Conservation (phyloP, 495 filamentous ascomycete species). For the Daldinia decipiens region DNA sequence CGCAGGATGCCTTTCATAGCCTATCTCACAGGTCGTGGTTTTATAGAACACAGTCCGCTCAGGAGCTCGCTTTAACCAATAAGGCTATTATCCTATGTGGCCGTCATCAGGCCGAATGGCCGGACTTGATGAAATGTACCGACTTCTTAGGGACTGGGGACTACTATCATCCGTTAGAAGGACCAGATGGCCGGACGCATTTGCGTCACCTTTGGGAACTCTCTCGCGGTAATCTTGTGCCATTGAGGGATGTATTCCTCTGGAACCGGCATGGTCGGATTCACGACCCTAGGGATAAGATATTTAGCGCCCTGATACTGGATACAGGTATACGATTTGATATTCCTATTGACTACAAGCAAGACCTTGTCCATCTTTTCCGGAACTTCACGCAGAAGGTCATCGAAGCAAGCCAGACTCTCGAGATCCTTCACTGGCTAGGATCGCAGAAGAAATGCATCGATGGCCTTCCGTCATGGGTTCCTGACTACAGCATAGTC, state of each 20-base stretch:
- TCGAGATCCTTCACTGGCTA: slow-evolving; percentile 31
- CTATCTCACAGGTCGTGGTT: slow-evolving; percentile 19
- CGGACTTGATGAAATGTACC: slow-evolving; percentile 15
- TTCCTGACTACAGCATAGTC: slow-evolving; percentile 27
- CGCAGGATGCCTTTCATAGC: slow-evolving; percentile 9
- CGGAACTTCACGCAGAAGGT: slow-evolving; percentile 17
- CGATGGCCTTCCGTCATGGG: slow-evolving; percentile 28
- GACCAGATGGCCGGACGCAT: slow-evolving; percentile 20
- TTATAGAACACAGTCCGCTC: slow-evolving; percentile 12
- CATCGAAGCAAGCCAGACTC: slow-evolving; percentile 15
- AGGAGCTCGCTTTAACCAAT: slow-evolving; percentile 13
- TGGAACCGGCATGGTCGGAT: slow-evolving; percentile 24
- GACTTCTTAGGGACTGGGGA: slow-evolving; percentile 1
- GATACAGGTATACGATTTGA: slow-evolving; percentile 1
- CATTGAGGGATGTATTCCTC: slow-evolving; percentile 7
- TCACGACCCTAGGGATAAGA: slow-evolving; percentile 25
- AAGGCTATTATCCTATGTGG: slow-evolving; percentile 20
- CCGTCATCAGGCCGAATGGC: slow-evolving; percentile 14
- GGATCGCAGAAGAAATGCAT: slow-evolving; percentile 6
- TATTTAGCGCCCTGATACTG: slow-evolving; percentile 13
- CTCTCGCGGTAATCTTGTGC: not conserved
- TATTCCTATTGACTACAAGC: slow-evolving; percentile 1
- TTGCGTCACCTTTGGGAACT: slow-evolving; percentile 19
- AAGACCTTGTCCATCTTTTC: slow-evolving; percentile 12
- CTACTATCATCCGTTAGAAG: slow-evolving; percentile 27